phyloP scores from a whole-genome alignment of 345 rosid species.

The Noccaea bulbosa region DNA sequence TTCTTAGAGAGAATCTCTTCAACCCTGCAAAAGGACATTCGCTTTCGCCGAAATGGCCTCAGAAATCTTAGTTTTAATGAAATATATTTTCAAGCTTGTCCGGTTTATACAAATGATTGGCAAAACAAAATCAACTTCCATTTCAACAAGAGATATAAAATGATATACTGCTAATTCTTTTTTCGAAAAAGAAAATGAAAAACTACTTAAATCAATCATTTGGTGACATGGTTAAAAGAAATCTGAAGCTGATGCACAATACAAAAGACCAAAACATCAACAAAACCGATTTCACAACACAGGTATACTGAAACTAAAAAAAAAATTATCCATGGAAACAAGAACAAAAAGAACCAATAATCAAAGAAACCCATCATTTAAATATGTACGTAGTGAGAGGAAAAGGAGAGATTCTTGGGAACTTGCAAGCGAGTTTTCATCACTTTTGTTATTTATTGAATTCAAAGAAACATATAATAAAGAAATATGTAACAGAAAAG shows the following conservation, averaged over 20 bases:
- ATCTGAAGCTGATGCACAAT: conserved; percentile 10
- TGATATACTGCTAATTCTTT: neutral
- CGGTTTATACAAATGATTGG: neutral
- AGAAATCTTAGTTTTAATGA: neutral
- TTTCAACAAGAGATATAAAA: neutral
- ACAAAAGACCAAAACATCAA: conserved; percentile 23
- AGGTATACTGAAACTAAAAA: neutral
- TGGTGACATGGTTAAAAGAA: conserved; percentile 13
- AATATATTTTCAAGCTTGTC: neutral
- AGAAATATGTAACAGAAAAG: conserved; percentile 25
- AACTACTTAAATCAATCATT: neutral
- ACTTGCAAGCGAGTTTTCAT: conserved; percentile 2
- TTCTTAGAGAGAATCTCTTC: conserved; percentile 11
- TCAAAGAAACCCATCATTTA: conserved; percentile 7
- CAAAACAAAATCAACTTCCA: neutral
- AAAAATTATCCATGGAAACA: conserved; percentile 2
- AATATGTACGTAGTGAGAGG: neutral
- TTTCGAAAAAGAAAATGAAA: neutral
- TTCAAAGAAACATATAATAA: conserved; percentile 16
- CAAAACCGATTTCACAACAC: neutral
- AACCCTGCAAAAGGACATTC: conserved; percentile 2
- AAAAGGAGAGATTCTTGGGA: neutral
- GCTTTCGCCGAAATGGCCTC: neutral
- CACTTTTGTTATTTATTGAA: neutral
- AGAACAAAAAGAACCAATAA: conserved; percentile 16